Evolutionary conservation across 768 basidiomycete species (phyloP).

Genomic region (Infundibulicybe gibba): DNA sequence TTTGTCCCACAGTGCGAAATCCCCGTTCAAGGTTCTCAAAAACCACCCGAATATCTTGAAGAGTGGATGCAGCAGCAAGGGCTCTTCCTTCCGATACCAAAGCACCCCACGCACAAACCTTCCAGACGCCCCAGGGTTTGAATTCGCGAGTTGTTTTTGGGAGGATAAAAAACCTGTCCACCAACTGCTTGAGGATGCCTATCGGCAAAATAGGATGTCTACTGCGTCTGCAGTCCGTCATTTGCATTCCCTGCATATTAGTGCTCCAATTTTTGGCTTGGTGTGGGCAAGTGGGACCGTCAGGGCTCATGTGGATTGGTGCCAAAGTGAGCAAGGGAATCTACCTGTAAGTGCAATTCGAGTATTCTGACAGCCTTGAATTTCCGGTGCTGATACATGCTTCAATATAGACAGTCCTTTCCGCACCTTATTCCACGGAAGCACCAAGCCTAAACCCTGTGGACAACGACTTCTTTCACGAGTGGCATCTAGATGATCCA

Average conservation of each 20-base stretch:
- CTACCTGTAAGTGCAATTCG: constrained; percentile 26
- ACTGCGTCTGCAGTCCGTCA: constrained; percentile 48
- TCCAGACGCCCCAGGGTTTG: constrained; percentile 43
- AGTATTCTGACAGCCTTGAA: background rate
- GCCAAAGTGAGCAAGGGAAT: constrained; percentile 23
- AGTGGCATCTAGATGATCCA: constrained; percentile 45
- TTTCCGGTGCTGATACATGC: background rate
- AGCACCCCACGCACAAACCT: constrained; percentile 45
- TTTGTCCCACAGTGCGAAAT: constrained; percentile 39
- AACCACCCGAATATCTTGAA: constrained; percentile 30
- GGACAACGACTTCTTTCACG: constrained; percentile 30
- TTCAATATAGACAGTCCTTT: constrained; percentile 37
- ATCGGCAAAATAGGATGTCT: constrained; percentile 56
- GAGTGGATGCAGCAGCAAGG: constrained; percentile 32
- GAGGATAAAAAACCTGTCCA: constrained; percentile 60
- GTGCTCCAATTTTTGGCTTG: constrained; percentile 47
- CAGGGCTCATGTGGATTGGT: constrained; percentile 57
- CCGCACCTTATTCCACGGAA: constrained; percentile 38
- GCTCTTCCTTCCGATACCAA: constrained; percentile 48
- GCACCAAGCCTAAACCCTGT: no score
- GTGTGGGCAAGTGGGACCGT: constrained; percentile 52
- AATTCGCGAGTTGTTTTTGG: constrained; percentile 53
- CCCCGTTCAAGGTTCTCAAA: constrained; percentile 45
- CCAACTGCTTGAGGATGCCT: constrained; percentile 45
- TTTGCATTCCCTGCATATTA: constrained; percentile 40